Conservation (phyloP, 352 stramenopile genomes). For the Phytopythium montanum region DNA sequence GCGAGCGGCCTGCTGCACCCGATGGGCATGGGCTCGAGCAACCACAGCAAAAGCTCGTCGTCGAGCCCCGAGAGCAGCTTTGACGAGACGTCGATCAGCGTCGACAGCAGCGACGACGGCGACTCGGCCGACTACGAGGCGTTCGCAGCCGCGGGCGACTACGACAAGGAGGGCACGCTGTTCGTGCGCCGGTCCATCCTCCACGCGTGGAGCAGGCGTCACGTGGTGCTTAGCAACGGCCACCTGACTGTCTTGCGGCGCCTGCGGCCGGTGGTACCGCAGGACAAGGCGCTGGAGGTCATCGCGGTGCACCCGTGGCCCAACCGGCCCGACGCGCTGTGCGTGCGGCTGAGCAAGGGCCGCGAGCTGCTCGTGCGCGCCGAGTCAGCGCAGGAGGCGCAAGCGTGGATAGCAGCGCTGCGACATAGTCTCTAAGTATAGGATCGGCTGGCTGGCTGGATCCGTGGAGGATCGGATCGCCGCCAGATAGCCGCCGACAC, state of each 20-base stretch:
- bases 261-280: constrained; percentile 21
- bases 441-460: not conserved
- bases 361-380: constrained; percentile 53
- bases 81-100: constrained; percentile 33
- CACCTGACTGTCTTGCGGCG: constrained; percentile 34
- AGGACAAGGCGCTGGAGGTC: constrained; percentile 44
- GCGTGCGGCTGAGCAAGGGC: constrained; percentile 46
- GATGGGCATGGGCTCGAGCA: not conserved
- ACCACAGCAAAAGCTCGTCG: constrained; percentile 1
- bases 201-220: constrained; percentile 53
- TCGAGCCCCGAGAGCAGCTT: constrained; percentile 5
- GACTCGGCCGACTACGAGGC: constrained; percentile 24
- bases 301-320: constrained; percentile 39
- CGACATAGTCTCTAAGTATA: constrained; percentile 32
- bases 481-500: not conserved
- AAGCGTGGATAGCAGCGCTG: constrained; percentile 50
- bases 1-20: constrained; percentile 37
- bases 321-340: constrained; percentile 37
- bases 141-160: not conserved
- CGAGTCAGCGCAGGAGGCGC: constrained; percentile 34
- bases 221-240: constrained; percentile 39
- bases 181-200: constrained; percentile 34
- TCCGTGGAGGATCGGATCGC: not conserved
- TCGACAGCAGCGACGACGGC: constrained; percentile 40
- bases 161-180: constrained; percentile 49